Conservation (phyloP, 371 early-diverging fungal genomes). For the Dinochytrium kinnereticum region DNA sequence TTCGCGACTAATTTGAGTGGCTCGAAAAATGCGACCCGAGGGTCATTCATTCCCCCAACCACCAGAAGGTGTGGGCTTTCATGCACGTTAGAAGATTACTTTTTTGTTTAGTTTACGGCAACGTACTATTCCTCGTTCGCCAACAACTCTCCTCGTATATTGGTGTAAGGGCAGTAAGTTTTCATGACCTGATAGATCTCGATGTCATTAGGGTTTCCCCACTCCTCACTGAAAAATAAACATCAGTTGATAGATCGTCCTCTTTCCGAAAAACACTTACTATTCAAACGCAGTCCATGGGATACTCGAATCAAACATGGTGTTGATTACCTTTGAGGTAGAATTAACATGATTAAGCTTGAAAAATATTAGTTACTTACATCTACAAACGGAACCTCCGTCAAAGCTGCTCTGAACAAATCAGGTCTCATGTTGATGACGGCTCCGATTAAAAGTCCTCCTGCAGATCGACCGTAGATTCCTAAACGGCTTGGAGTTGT, state of each 20-base stretch:
- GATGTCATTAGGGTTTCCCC: constrained; percentile 57
- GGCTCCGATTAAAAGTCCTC: constrained; percentile 57
- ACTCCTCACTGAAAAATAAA: constrained; percentile 44
- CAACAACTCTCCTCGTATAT: constrained; percentile 30
- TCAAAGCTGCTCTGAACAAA: constrained; percentile 45
- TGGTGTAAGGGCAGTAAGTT: constrained; percentile 60
- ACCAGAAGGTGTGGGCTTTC: constrained; percentile 52
- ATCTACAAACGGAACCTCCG: constrained; percentile 64
- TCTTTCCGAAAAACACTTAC: constrained; percentile 27
- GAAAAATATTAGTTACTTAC: constrained; percentile 10
- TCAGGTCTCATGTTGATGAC: constrained; percentile 31
- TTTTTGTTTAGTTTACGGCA: background rate
- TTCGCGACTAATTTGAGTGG: constrained; percentile 62
- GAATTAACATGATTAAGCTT: background rate
- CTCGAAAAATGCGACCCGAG: constrained; percentile 59
- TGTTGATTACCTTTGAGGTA: constrained; percentile 39
- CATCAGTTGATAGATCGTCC: background rate
- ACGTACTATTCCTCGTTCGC: constrained; percentile 12
- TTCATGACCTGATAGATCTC: constrained; percentile 54
- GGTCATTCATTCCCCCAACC: constrained; percentile 53
- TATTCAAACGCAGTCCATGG: constrained; percentile 65
- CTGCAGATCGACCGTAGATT: constrained; percentile 59
- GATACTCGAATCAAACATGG: constrained; percentile 54
- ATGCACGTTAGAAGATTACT: background rate
- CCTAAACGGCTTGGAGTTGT: constrained; percentile 42